A percentile compares a stretch with the other conserved stretches of the same genome.
phyloP scores from a whole-genome alignment of 208 protist genomes.

The Acanthamoeba triangularis region DNA sequence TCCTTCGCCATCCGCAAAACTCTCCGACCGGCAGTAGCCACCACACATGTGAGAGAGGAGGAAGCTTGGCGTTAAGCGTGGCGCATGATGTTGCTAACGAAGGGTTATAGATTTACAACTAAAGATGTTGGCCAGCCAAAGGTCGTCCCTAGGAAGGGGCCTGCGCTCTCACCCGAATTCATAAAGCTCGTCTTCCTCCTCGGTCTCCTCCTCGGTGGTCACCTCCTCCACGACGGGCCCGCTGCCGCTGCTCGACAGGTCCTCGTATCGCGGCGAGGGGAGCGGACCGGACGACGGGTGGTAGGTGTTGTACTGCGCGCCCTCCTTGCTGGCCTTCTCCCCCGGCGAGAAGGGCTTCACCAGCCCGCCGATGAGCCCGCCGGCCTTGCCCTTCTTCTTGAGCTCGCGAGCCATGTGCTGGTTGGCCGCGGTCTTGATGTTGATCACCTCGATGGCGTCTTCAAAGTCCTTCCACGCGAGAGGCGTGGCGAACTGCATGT shows the following conservation, averaged over 20 bases:
- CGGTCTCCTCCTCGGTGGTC: background rate
- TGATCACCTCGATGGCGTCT: constrained; percentile 67
- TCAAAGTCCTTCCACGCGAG: constrained; percentile 46
- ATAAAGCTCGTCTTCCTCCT: constrained; percentile 48
- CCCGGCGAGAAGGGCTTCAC: constrained; percentile 25
- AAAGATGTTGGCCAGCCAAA: background rate
- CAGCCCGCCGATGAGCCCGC: constrained; percentile 17
- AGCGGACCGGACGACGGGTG: background rate
- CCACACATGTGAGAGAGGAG: background rate
- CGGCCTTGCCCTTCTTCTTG: constrained; percentile 68
- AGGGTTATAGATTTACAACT: background rate
- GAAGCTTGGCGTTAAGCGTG: background rate
- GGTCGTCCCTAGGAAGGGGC: no score
- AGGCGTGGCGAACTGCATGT: constrained; percentile 8
- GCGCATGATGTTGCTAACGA: no score
- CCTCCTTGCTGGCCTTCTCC: background rate
- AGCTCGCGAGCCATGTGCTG: constrained; percentile 41
- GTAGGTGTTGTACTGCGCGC: constrained; percentile 39
- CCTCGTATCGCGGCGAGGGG: background rate
- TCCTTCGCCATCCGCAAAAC: background rate
- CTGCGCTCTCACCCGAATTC: constrained; percentile 30
- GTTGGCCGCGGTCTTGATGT: constrained; percentile 70
- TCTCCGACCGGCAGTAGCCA: background rate
- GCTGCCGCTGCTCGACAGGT: constrained; percentile 47
- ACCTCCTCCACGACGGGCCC: background rate